A percentile compares a stretch with the other conserved stretches of the same genome.
Conservation (phyloP, 495 filamentous ascomycete genomes). For the Penicillium odoratum region DNA sequence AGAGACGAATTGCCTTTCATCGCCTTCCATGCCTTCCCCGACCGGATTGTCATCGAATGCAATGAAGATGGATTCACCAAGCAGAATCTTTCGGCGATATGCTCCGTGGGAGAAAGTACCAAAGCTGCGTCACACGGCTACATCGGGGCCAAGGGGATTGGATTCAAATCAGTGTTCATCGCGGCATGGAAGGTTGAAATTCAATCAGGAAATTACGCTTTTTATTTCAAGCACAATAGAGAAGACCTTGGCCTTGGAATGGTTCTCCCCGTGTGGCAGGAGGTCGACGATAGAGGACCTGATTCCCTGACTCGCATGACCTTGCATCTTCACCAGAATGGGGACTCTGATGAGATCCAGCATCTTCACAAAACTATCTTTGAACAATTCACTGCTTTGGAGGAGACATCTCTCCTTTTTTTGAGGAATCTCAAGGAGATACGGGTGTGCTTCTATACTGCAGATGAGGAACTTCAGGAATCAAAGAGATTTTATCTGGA, state of each 20-base stretch:
- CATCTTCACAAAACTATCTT: slow-evolving; percentile 1
- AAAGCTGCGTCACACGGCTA: slow-evolving; percentile 40
- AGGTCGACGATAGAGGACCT: not conserved
- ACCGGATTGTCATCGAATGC: slow-evolving; percentile 34
- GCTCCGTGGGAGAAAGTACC: slow-evolving; percentile 34
- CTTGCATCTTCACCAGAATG: not conserved
- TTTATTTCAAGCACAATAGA: not conserved
- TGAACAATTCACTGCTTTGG: too few species aligned
- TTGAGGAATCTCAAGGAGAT: too few species aligned
- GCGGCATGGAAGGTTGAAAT: slow-evolving; percentile 47
- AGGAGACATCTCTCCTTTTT: too few species aligned
- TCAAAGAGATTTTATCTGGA: too few species aligned
- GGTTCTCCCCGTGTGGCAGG: not conserved
- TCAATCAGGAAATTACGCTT: slow-evolving; percentile 37
- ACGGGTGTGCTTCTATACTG: too few species aligned
- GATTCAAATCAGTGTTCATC: slow-evolving; percentile 56
- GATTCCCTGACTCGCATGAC: not conserved
- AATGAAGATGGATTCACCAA: slow-evolving; percentile 44
- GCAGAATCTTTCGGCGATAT: slow-evolving; percentile 38
- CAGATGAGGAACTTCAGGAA: too few species aligned
- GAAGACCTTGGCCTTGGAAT: not conserved
- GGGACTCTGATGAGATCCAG: not conserved
- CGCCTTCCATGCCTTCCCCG: slow-evolving; percentile 22
- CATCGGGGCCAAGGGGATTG: slow-evolving; percentile 53
- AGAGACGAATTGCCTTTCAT: slow-evolving; percentile 13